Percentiles rank a stretch among this genome's conserved stretches.
Evolutionary conservation across 2,329 filamentous ascomycete species (phyloP).

Genomic region (Xylaria arbuscula): DNA sequence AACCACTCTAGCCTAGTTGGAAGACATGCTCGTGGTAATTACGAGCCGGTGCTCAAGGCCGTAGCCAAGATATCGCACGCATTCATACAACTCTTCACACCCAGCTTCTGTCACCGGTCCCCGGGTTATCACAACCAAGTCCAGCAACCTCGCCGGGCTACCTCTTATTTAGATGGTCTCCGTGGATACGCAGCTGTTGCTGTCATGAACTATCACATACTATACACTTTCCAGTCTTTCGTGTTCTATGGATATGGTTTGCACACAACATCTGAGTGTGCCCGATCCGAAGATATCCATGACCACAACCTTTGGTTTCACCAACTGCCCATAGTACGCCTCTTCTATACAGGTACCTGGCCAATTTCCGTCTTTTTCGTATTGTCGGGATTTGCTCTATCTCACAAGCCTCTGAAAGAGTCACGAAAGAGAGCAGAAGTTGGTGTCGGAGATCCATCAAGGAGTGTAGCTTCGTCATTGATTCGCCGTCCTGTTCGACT

Average conservation of each 20-base stretch:
- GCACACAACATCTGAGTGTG: background rate
- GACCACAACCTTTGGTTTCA: background rate
- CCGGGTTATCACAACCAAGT: too few relatives aligned
- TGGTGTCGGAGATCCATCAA: too few relatives aligned
- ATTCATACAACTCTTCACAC: too few relatives aligned
- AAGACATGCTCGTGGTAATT: too few relatives aligned
- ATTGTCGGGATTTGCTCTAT: background rate
- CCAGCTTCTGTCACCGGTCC: too few relatives aligned
- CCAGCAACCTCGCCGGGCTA: background rate
- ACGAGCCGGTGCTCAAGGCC: too few relatives aligned
- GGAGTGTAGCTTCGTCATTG: too few relatives aligned
- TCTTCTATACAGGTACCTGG: background rate
- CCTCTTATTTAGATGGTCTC: background rate
- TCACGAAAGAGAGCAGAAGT: background rate
- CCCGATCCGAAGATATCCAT: background rate
- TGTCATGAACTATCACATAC: background rate
- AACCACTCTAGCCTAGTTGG: too few relatives aligned
- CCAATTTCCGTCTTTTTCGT: background rate
- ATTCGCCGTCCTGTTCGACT: background rate
- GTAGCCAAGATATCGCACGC: too few relatives aligned
- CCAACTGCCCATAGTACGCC: background rate
- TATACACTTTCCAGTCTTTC: background rate
- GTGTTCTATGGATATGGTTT: background rate
- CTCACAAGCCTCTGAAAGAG: background rate
- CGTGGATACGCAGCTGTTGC: background rate